Base-by-base conservation (phyloP, 2,329 filamentous ascomycete genomes). In the Aspergillus vadensis region DNA sequence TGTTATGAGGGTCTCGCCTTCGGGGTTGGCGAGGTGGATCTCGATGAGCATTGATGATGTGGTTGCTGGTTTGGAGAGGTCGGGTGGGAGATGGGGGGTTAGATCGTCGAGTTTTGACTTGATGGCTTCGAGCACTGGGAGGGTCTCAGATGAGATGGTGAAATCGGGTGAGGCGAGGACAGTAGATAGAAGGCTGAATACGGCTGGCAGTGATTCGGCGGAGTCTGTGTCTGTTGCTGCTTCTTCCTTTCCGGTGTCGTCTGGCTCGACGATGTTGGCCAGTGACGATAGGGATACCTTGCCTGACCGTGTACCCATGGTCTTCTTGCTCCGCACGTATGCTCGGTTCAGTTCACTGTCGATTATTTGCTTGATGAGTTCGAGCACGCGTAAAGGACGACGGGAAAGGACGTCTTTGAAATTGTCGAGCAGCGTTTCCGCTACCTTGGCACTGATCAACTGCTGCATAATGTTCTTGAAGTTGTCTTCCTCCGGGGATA, bases 41-140 rank as follows among this genome's bases (percentile, higher is more conserved):
- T 80, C 77, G 7, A 79, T 60, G 7, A 80, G 71, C 74, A 79
- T 77, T 2, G 76, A 77, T 5, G 76, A 69, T 0, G 77, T 79
- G 5, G 72, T 77, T 52, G 72, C 76, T 54, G 76, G 67, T 56
- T 76, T 77, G 10, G 72, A 69, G 7, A 79, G 68, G 8, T 66
- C 62, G 4, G 65, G 25, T 12, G 76, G 72, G 8, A 79, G 69
- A 38, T 66, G 57, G 12, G 74, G 72, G 12, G 76, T 66, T 10
- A 79, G 65, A n/a, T 68, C 60, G 57, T 77, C 76, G 50, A 79
- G 55, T 23, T 69, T 68, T n/a, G 62, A 58, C 60, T 78, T 79
- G 49, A 78, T 69, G 17, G 63, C 67, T 39, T 69, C 64, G 4
- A 79, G 67, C 1, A 72, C 58, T 9, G 69, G 67, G 2, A 68